Percentiles rank a stretch among this genome's conserved stretches.
Evolutionary conservation across 805 yeast genomes (phyloP).

Genomic region (Candida argentea): DNA sequence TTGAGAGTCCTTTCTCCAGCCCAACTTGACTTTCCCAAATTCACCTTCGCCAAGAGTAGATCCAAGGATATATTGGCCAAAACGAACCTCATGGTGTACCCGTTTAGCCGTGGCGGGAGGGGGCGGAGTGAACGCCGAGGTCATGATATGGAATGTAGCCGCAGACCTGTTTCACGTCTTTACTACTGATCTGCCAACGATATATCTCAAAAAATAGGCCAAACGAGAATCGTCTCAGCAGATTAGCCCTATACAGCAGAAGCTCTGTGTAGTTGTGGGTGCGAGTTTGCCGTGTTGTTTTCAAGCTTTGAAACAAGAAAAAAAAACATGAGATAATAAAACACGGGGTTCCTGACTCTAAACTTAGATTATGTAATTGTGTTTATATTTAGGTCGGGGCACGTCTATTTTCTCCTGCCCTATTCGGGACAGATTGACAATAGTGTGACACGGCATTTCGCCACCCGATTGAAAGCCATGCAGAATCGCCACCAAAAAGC

Average conservation of each 20-base stretch:
- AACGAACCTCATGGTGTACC: constrained; percentile 58
- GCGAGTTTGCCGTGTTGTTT: too few species aligned
- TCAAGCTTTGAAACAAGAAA: too few species aligned
- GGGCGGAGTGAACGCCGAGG: constrained; percentile 7
- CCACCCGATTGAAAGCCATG: too few species aligned
- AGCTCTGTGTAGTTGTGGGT: too few species aligned
- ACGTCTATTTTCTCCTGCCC: too few species aligned
- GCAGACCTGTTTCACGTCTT: constrained; percentile 3
- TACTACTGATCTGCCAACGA: constrained; percentile 1
- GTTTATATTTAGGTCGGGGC: too few species aligned
- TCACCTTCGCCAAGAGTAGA: constrained; percentile 97
- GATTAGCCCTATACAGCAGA: constrained; percentile 4
- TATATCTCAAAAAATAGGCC: constrained; percentile 6
- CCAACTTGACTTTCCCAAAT: constrained; percentile 93
- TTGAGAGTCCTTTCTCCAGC: constrained; percentile 83
- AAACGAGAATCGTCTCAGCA: constrained; percentile 7
- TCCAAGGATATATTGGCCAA: constrained; percentile 86
- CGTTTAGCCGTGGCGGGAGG: constrained; percentile 14
- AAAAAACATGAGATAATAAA: too few species aligned
- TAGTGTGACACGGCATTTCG: too few species aligned
- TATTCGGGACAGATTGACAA: too few species aligned
- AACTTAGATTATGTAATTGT: too few species aligned
- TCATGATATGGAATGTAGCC: constrained; percentile 3
- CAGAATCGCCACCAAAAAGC: too few species aligned
- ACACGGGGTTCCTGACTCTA: too few species aligned